Percentiles rank a stretch among this genome's conserved stretches.
These are phyloP conservation scores for Tulasnella sp. DNA, from an alignment of 768 basidiomycete species.

Conservation along the genomic window DNA sequence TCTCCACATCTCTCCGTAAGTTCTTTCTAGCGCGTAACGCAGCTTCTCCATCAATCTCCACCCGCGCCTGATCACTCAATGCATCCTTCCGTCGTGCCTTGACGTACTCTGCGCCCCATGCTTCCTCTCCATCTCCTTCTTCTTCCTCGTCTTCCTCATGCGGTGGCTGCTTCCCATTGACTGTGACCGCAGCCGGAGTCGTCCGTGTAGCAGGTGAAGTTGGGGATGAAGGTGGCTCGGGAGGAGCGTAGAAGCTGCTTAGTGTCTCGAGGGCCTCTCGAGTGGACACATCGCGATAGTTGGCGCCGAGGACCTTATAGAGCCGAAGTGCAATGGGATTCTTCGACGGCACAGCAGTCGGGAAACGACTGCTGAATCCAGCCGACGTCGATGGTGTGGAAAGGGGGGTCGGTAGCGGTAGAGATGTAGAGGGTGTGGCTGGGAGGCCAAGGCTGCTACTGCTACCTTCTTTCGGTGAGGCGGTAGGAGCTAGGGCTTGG, in stretches of 20 bases:
- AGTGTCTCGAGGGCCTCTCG: constrained; percentile 73
- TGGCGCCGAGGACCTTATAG: constrained; percentile 82
- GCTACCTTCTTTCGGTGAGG: no score
- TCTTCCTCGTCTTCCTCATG: constrained; percentile 27
- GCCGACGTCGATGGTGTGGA: no score
- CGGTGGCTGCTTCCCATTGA: constrained; percentile 26
- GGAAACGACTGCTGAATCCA: background rate
- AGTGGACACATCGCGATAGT: constrained; percentile 65
- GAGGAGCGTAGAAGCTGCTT: constrained; percentile 55
- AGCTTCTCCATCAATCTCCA: constrained; percentile 36
- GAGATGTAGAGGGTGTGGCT: no score
- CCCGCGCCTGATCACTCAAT: constrained; percentile 14
- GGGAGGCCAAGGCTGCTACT: no score
- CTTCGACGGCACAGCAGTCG: constrained; percentile 5
- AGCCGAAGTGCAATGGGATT: constrained; percentile 70
- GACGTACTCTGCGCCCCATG: constrained; percentile 15
- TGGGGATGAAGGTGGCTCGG: constrained; percentile 13
- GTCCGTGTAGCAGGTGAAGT: constrained; percentile 15
- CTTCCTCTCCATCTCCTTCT: constrained; percentile 20
- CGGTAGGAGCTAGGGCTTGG: no score
- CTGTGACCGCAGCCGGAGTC: constrained; percentile 20
- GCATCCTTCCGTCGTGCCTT: constrained; percentile 16
- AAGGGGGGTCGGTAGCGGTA: no score
- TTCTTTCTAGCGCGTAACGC: constrained; percentile 68
- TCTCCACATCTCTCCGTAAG: constrained; percentile 76